A percentile compares a stretch with the other conserved stretches of the same genome.
Conservation (phyloP, 2,329 filamentous ascomycete species). For the Rhexocercosporidium sp. region DNA sequence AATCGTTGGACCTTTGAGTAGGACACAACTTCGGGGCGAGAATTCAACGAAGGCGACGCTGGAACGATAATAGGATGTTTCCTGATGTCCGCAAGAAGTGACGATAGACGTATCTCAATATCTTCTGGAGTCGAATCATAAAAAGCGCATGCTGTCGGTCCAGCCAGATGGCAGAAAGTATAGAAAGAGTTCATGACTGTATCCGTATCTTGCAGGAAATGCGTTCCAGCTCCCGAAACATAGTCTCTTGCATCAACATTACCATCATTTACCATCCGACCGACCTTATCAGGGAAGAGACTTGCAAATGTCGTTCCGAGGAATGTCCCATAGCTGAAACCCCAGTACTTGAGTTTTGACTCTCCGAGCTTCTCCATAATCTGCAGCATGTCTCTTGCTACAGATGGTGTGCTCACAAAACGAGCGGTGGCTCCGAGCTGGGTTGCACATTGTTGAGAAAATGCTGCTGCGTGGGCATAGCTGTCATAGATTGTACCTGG, state of each 20-base stretch:
- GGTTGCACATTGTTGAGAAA: constrained; percentile 48
- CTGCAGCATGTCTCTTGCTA: constrained; percentile 44
- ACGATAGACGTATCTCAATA: constrained; percentile 34
- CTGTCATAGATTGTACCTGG: constrained; percentile 53
- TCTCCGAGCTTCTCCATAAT: constrained; percentile 39
- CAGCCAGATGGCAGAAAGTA: constrained; percentile 41
- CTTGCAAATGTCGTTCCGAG: constrained; percentile 52
- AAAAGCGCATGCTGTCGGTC: constrained; percentile 39
- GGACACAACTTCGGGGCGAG: constrained; percentile 37
- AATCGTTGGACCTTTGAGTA: constrained; percentile 38
- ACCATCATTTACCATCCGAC: constrained; percentile 45
- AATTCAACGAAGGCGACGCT: constrained; percentile 10
- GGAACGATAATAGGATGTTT: constrained; percentile 38
- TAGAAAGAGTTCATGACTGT: constrained; percentile 39
- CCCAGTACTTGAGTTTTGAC: constrained; percentile 52
- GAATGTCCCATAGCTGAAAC: constrained; percentile 55
- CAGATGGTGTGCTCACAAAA: constrained; percentile 37
- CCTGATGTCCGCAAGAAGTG: constrained; percentile 49
- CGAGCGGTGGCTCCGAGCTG: constrained; percentile 10
- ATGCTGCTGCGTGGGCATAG: constrained; percentile 51
- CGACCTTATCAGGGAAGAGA: constrained; percentile 49
- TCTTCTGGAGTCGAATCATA: constrained; percentile 29
- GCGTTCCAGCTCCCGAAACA: constrained; percentile 44
- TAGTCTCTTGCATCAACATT: constrained; percentile 38
- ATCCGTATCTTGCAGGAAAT: constrained; percentile 46